Base-by-base conservation (phyloP, 805 yeast genomes). In the Suhomyces pyralidae region DNA sequence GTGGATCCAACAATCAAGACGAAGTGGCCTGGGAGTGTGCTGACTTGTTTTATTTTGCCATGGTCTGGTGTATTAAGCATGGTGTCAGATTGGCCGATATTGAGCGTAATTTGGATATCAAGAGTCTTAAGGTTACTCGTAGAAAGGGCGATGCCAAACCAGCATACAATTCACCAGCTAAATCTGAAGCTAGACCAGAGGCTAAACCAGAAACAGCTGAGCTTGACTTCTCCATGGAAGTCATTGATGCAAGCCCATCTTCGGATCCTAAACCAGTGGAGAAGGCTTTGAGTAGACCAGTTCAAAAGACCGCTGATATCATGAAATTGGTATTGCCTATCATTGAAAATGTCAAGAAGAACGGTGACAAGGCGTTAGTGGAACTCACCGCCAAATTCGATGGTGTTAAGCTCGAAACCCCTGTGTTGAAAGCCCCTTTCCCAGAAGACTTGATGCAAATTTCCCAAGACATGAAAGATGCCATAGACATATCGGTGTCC, bases 21-120 rank as follows among this genome's bases (percentile, higher is more conserved):
- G 76, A 93, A 52, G 81, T 90, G 51, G 87, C 98, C 0, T 94
- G 97, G 97, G 99, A 94, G 73, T 93, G 96, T 50, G 99, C 99
- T 7, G 99, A 94, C 68, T 78, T 94, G 67, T 58, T 82, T 25
- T 82, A 82, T 61, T 82, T 82, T 65, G 81, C 80, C 5, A 61
- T 82, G 69, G 71, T 79, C 8, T 78, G 79, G 74, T 79, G 83
- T 59, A 74, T 76, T 48, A 81, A 88, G 69, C 77, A 83, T 61
- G 97, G 93, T 30, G 97, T 94, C 30, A 72, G 86, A 24, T 73
- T 91, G 62, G 74, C 80, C 7, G 97, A 92, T 61, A 84, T 94
- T 45, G 97, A 92, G 73, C 80, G 78, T 59, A 90, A 93, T 70
- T 78, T 94, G 64, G 92, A 90, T 64, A 69, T 85, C 66, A 94